Conservation (phyloP, 805 yeast genomes). For the Suhomyces pyralidae region DNA sequence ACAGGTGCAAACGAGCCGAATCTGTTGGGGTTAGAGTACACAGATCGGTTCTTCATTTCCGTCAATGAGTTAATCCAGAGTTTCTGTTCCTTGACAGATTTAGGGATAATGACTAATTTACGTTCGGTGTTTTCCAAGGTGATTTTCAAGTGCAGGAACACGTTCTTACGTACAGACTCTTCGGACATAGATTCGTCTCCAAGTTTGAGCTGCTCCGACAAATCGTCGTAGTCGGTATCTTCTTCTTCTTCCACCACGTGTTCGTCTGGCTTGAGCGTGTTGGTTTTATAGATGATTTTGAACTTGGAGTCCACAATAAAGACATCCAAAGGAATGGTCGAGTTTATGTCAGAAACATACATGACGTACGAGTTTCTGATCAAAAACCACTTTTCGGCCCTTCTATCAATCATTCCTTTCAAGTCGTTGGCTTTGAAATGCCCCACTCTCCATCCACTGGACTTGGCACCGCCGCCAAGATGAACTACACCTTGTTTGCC, state of each 20-base stretch:
- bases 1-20: constrained; percentile 93
- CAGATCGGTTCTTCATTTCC: constrained; percentile 61
- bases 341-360: constrained; percentile 80
- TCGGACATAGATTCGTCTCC: constrained; percentile 23
- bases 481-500: constrained; percentile 89
- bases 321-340: constrained; percentile 87
- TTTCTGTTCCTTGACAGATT: constrained; percentile 59
- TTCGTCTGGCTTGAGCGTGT: constrained; percentile 18
- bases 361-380: constrained; percentile 80
- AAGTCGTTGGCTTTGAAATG: constrained; percentile 78
- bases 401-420: constrained; percentile 84
- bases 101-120: constrained; percentile 67
- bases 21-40: constrained; percentile 73
- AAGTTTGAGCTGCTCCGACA: constrained; percentile 24
- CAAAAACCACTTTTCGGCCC: constrained; percentile 88
- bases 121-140: constrained; percentile 74
- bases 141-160: constrained; percentile 51
- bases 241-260: constrained; percentile 27
- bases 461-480: constrained; percentile 75
- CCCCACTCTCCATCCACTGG: constrained; percentile 95
- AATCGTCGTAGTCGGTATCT: constrained; percentile 46
- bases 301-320: constrained; percentile 83
- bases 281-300: constrained; percentile 50
- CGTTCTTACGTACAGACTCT: constrained; percentile 32
- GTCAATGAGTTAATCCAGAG: constrained; percentile 75